Evolutionary conservation across 345 rosid species (phyloP).

Genomic region (Mallotus nudiflorus): DNA sequence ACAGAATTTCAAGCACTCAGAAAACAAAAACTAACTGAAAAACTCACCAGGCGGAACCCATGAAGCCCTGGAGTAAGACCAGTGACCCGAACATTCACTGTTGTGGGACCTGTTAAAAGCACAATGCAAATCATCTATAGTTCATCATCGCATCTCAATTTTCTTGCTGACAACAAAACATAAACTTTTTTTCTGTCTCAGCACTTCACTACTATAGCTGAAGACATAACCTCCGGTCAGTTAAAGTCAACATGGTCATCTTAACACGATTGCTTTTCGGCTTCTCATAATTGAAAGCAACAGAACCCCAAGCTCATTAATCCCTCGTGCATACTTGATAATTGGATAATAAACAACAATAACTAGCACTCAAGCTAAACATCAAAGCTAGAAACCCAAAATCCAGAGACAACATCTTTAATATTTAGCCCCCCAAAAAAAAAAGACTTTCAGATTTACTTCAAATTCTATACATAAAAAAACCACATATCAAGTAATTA

Average conservation of each 20-base stretch:
- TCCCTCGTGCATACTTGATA: no score
- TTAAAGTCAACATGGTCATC: not conserved
- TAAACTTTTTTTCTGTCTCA: not conserved
- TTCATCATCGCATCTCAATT: not conserved
- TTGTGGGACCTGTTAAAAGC: conserved; percentile 68
- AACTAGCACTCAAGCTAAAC: no score
- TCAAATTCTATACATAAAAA: not conserved
- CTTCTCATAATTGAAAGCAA: no score
- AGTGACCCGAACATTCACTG: conserved; percentile 76
- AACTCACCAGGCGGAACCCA: conserved; percentile 81
- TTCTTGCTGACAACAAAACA: not conserved
- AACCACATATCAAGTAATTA: not conserved
- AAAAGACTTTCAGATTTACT: not conserved
- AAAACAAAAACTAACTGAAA: conserved; percentile 17
- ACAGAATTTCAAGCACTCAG: not conserved
- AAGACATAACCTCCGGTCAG: not conserved
- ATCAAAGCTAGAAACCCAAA: not conserved
- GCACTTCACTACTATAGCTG: not conserved
- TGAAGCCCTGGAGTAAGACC: conserved; percentile 91
- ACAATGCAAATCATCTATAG: conserved; percentile 6
- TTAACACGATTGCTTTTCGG: no score
- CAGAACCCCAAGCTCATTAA: no score
- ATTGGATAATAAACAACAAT: no score
- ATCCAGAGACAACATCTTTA: no score
- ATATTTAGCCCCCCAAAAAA: not conserved